A percentile compares a stretch with the other conserved stretches of the same genome.
These are phyloP conservation scores for Pelagomonas calceolata DNA, from an alignment of 108 stramenopile species.

Conservation along the genomic window DNA sequence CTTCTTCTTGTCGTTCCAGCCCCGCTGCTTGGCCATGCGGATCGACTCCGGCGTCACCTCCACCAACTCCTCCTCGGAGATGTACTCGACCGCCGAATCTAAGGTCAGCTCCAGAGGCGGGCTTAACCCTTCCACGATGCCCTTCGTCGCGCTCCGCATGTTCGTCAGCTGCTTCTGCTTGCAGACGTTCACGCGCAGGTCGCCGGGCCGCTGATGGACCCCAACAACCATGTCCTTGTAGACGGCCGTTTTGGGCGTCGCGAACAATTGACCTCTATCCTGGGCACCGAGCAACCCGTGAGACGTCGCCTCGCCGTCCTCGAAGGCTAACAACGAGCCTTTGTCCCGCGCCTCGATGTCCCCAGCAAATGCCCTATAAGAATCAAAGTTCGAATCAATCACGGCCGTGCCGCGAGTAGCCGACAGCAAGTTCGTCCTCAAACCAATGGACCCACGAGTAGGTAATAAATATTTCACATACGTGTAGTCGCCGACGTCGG, in stretches of 20 bases:
- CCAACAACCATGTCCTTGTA: slow-evolving; percentile 96
- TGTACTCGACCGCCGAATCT: slow-evolving; percentile 91
- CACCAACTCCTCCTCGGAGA: slow-evolving; percentile 85
- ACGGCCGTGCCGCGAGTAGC: slow-evolving; percentile 89
- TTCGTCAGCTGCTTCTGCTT: slow-evolving; percentile 93
- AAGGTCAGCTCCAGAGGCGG: slow-evolving; percentile 82
- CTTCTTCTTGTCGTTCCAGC: slow-evolving; percentile 51
- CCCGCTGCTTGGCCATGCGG: slow-evolving; percentile 85
- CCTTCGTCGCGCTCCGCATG: slow-evolving; percentile 92
- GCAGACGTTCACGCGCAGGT: slow-evolving; percentile 91
- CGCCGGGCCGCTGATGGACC: slow-evolving; percentile 92
- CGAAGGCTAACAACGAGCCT: slow-evolving; percentile 88
- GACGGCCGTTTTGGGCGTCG: slow-evolving; percentile 59
- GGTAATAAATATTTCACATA: slow-evolving; percentile 89
- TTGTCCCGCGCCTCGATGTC: slow-evolving; percentile 81
- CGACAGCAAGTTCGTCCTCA: slow-evolving; percentile 76
- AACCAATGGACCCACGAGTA: slow-evolving; percentile 92
- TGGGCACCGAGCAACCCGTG: slow-evolving; percentile 87
- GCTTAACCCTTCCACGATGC: slow-evolving; percentile 72
- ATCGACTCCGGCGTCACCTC: slow-evolving; percentile 81
- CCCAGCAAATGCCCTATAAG: slow-evolving; percentile 71
- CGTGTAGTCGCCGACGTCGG: slow-evolving; percentile 62
- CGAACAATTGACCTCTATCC: slow-evolving; percentile 83
- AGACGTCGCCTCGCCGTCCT: slow-evolving; percentile 72
- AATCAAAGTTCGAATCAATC: slow-evolving; percentile 86